Base-by-base conservation (phyloP, 108 stramenopile genomes). In the Skeletonema tropicum region DNA sequence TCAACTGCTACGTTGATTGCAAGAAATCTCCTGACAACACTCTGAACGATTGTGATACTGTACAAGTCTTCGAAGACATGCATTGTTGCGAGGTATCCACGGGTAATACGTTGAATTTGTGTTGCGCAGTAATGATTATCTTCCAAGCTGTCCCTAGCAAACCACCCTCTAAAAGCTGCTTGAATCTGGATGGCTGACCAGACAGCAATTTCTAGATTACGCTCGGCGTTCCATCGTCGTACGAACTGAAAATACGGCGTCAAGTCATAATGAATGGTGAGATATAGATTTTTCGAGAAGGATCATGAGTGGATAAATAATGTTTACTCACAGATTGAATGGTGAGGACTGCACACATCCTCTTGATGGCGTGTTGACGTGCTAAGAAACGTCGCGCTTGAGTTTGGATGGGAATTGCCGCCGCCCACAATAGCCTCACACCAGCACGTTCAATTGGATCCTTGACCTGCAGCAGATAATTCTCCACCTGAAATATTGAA, bases 401-500 rank as follows among this genome's bases (percentile, higher is more conserved):
- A 57, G 87, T 72, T 74, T 95, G 94, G 70, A 95, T 92, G 25
- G 90, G 91, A 71, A 92, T 78, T 0, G 94, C 91, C 63, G 92
- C 83, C 42, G 92, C 92, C 64, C 90, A 86, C 38, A 95, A 78
- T 1, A 95, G 67, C 39, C 88, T 64, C 31, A 85, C 71, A 29
- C 94, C 90, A 52, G 92, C 92, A 25, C 91, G 86, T 68, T 92
- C 89, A 59, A 92, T 91, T 2, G 94, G 92, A 60, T 95, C 90
- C 67, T 85, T 89, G 66, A 86, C 88, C 45, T 89, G 64, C 71
- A 77, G 45, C 49, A 77, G 64, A 17, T 68, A 71, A 39, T 77
- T 32, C 38, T 79, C 81, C 66, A 78, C 73, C 76, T 77, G 52
- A 10, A 25, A 39, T 25, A 0, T 11, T 57, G 55, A 66, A 39